Base-by-base conservation (phyloP, 805 yeast species). In the Candida verbasci region DNA sequence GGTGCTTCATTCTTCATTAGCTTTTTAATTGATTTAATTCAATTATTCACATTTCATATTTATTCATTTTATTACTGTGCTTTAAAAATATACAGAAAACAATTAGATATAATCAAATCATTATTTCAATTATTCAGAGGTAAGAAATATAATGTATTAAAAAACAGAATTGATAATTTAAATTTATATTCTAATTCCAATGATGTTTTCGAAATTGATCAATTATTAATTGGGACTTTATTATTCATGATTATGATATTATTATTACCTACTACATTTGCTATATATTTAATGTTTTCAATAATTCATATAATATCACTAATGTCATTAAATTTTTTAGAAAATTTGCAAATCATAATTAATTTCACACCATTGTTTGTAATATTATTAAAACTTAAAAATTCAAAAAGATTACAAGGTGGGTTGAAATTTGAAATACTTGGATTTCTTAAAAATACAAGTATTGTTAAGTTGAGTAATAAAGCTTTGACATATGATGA, bases 291-390 rank as follows among this genome's bases (percentile, higher is more conserved):
- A 12, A 74, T 81, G 16, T 91, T 88, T 57, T 82, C 86, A 5
- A 42, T 70, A 0, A 64, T 80, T 4, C 66, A 88, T 37, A 50
- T 87, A 24, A 43, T 68, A 0, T 67, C 77, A 3, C 60, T 86
- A 28, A 38, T 65, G 3, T 35, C 69, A 1, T 62, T 74, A 24
- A 78, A 81, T 14, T 34, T 64, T 1, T 56, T 82, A 16, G 93
- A 86, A 45, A 64, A 80, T 28, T 33, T 68, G 0, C 68, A 86
- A 44, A 76, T 89, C 6, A 55, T 77, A 22, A 55, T 88, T 38
- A 91, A 89, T 52, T 89, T 89, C 53, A 76, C 83, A 52, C 99
- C 99, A 1, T 52, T 91, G 9, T 91, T 93, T 59, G 89, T 87
- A 1, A 52, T 91, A 2, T 63, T 94, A 35, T 62, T 93, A 31